Evolutionary conservation across 768 basidiomycete genomes (phyloP), one percentile per base, ranked within the genome.

Genomic region (Leccinellum luteum): DNA sequence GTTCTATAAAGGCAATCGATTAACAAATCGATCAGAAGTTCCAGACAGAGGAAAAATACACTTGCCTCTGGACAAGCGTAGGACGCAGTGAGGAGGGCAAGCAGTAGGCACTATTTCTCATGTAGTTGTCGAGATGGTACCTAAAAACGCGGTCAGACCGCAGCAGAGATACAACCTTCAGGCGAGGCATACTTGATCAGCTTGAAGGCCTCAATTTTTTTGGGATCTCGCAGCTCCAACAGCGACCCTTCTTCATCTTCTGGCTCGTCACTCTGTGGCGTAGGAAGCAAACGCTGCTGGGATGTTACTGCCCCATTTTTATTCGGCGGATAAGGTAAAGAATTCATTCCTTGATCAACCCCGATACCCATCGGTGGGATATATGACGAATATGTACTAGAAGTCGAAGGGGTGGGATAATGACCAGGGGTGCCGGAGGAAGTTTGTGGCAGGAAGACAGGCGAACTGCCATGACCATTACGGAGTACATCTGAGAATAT

Each of bases 81-180:
- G 94, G 93, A 6, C 90, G 83, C 48, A 98, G 75, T 13, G 92
- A 94, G 2, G 90, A 84, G 1, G 95, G 95, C 6, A 98, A 77
- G 66, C 89, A 91, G 68, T 98, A 98, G 12, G 83, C 81, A 43
- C 86, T 86, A 65, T 95, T 95, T 59, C 89, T 79, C 68, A 86
- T 88, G 70, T 85, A 94, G 65, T 96, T 96, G 64, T 94, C 90
- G 50, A 98, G 78, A 68, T 98, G 95, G 72, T 96, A 95, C 58
- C 92, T 92, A 51, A 10, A 47, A 27, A 25, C 30, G 30, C 45
- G 45, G 9, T 47, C 61, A 19, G 61, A 44, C 48, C 43, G 27
- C 35, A 54, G 35, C 10, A 6, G 25, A 38, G 25, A 38, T n/a
- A 41, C 15, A 23, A 10, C 31, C 25, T 13, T 19, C 48, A 52